phyloP scores from a whole-genome alignment of 306 rosid genomes.

The Morella rubra region DNA sequence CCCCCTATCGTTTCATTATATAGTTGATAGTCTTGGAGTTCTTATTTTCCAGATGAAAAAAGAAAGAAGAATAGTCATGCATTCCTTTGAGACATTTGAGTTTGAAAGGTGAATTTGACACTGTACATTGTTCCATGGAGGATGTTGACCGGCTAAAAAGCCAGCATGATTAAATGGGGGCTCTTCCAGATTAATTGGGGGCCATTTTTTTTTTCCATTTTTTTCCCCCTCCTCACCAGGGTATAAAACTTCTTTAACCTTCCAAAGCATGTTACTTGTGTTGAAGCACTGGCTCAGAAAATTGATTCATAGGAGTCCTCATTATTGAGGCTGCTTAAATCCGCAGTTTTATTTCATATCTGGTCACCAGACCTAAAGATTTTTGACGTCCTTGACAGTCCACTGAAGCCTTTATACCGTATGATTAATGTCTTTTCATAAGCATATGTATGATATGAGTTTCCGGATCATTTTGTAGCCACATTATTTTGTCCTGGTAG shows the following conservation, averaged over 20 bases:
- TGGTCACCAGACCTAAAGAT: background rate
- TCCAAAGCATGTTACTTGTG: background rate
- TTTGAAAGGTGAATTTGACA: background rate
- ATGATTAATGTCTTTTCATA: background rate
- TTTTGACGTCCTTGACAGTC: background rate
- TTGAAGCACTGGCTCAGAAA: background rate
- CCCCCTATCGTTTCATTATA: background rate
- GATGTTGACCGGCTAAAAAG: background rate
- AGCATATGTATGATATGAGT: background rate
- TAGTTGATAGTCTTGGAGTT: background rate
- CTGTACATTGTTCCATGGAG: background rate
- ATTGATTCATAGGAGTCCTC: background rate
- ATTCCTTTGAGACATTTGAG: background rate
- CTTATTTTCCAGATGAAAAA: background rate
- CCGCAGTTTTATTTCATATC: background rate
- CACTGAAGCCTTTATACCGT: background rate
- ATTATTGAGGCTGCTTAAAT: constrained; percentile 1
- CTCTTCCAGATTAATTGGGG: no score
- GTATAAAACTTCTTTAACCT: constrained; percentile 1
- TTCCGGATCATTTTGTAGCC: background rate
- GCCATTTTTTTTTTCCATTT: background rate
- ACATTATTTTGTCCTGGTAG: background rate
- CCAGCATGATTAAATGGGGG: background rate
- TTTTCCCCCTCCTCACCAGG: no score
- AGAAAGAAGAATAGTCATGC: background rate